phyloP scores from a whole-genome alignment of 331 rosid species.

The Rhamnella rubrinervis region DNA sequence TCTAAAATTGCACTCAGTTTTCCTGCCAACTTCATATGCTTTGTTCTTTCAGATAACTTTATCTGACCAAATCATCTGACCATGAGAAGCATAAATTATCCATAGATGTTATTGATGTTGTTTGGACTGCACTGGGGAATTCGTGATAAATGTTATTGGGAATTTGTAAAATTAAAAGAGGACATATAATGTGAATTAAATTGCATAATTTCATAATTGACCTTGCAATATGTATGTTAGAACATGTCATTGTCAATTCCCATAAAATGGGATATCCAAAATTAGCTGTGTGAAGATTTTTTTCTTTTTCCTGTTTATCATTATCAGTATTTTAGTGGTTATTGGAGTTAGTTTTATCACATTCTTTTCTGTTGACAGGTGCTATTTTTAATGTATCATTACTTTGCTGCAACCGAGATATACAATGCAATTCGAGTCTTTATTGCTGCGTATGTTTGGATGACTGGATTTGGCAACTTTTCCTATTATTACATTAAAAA shows the following conservation, averaged over 20 bases:
- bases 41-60: not conserved
- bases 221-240: not conserved
- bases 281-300: not conserved
- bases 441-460: constrained; percentile 99
- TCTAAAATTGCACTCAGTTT: constrained; percentile 5
- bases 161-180: not conserved
- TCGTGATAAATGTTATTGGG: not conserved
- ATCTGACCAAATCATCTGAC: not conserved
- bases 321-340: not conserved
- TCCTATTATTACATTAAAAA: constrained; percentile 90
- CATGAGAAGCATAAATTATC: not conserved
- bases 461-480: constrained; percentile 99
- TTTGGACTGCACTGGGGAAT: not conserved
- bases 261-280: not conserved
- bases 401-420: constrained; percentile 95
- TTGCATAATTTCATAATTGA: not conserved
- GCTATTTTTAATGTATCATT: constrained; percentile 91
- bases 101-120: not conserved
- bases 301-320: not conserved
- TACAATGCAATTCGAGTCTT: constrained; percentile 91
- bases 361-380: constrained; percentile 57
- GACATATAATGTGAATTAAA: not conserved
- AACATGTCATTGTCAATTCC: not conserved
- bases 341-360: not conserved
- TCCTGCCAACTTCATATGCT: not conserved